A percentile compares a stretch with the other conserved stretches of the same genome.
Evolutionary conservation across 768 basidiomycete species (phyloP).

Genomic region (Hygrocybe punicea): DNA sequence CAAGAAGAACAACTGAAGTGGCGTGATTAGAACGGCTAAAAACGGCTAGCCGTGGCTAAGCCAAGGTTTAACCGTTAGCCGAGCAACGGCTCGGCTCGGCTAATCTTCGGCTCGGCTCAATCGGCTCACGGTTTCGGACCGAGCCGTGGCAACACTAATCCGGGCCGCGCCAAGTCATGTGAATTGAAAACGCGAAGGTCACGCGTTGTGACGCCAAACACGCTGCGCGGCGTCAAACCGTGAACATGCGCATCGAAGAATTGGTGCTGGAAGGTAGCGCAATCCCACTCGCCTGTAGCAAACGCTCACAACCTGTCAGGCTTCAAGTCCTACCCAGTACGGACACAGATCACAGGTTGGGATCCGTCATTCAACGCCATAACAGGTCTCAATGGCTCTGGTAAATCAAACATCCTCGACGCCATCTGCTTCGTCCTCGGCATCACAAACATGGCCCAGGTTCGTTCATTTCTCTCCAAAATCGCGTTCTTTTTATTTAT

Average conservation of each 20-base stretch:
- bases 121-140: too few species aligned
- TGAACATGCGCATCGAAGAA: constrained; percentile 87
- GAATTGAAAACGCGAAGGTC: too few species aligned
- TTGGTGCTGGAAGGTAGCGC: constrained; percentile 82
- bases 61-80: too few species aligned
- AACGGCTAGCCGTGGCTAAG: too few species aligned
- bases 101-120: too few species aligned
- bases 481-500: background rate
- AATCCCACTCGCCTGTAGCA: background rate
- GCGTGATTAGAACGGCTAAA: too few species aligned
- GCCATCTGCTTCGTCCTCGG: constrained; percentile 99
- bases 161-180: too few species aligned
- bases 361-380: constrained; percentile 98
- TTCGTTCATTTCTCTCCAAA: constrained; percentile 39
- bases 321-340: constrained; percentile 96
- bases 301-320: constrained; percentile 43
- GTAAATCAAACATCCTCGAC: constrained; percentile 99
- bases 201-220: background rate
- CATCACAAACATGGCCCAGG: constrained; percentile 94
- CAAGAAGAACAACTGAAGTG: too few species aligned
- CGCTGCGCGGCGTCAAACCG: background rate
- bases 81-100: too few species aligned
- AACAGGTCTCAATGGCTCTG: constrained; percentile 92
- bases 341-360: constrained; percentile 96
- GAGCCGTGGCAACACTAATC: too few species aligned